Base-by-base conservation (phyloP, 2,329 filamentous ascomycete genomes). In the Seiridium cupressi region DNA sequence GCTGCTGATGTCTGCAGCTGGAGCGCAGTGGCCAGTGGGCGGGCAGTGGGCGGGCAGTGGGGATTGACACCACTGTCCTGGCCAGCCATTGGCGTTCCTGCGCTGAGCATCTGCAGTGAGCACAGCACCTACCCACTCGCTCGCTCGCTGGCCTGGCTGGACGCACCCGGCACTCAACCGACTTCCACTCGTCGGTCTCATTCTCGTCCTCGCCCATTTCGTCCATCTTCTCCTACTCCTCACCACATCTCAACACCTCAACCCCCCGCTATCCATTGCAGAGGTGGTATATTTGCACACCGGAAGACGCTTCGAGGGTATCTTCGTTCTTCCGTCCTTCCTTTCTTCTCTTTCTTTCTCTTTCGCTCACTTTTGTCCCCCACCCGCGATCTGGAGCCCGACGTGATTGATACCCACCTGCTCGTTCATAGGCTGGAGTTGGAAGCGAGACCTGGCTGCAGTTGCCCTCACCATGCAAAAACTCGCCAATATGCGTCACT, bases 401-500 rank as follows among this genome's bases (percentile, higher is more conserved):
- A 57, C 55, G 42, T 48, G 44, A 57, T 58, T 59, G 47, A 55
- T 55, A 60, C 61, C 62, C 62, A 55, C 57, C 61, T 34, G 34
- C 55, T 51, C 48, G 44, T 26, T 26, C 18, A 26, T 38, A 51
- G 51, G 51, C 38, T 46, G 48, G 18, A 38, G 46, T 54, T 69
- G 47, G 34, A 40, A 42, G 46, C 54, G 34, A 31, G n/a, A 11
- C 35, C n/a, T 36, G 32, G 34, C 51, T 26, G 38, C 40, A 34
- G 18, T 55, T 44, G 13, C 57, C 53, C 40, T 62, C 57, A 87
- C 70, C 72, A 89, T 89, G 86, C 89, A 89, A 79, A 89, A 89
- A 78, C 76, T 89, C 76, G 84, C 85, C 75, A 88, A 87, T 72
- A 88, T 89, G 86, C 85, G 86, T 81, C 85, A 88, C 80, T 89